A percentile compares a stretch with the other conserved stretches of the same genome.
Conservation (phyloP, 768 basidiomycete species). For the Pulveroboletus sp. region DNA sequence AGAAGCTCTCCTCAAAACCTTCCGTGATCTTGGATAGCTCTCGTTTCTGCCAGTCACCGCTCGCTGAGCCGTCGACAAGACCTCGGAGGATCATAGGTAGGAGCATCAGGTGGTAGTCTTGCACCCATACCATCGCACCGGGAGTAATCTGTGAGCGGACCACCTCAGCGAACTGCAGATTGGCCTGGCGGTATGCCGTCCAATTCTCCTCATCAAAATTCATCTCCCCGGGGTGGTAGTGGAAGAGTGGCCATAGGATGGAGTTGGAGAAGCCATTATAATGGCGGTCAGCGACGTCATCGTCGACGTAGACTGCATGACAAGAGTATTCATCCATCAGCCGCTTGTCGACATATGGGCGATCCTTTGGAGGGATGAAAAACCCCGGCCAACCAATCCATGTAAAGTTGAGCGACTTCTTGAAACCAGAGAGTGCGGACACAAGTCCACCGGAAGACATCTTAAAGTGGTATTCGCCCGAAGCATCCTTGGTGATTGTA, state of each 20-base stretch:
- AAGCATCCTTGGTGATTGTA: constrained; percentile 90
- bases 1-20: constrained; percentile 53
- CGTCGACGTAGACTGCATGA: constrained; percentile 96
- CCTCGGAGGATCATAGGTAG: constrained; percentile 93
- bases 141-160: constrained; percentile 76
- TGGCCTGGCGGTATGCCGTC: constrained; percentile 96
- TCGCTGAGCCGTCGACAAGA: constrained; percentile 70
- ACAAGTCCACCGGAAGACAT: constrained; percentile 99
- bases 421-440: constrained; percentile 94
- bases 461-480: constrained; percentile 96
- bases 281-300: constrained; percentile 97
- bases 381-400: constrained; percentile 98
- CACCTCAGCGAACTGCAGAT: constrained; percentile 89
- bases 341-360: constrained; percentile 86
- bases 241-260: constrained; percentile 99
- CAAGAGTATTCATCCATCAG: constrained; percentile 95
- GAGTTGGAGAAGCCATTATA: constrained; percentile 99
- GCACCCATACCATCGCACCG: constrained; percentile 98
- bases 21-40: constrained; percentile 73
- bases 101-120: constrained; percentile 97
- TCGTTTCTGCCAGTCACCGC: constrained; percentile 53
- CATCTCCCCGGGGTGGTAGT: constrained; percentile 99
- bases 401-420: constrained; percentile 96
- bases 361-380: constrained; percentile 90
- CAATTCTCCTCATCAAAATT: constrained; percentile 99